phyloP scores from a whole-genome alignment of 1,284 basidiomycete genomes.

The Grifola frondosa region DNA sequence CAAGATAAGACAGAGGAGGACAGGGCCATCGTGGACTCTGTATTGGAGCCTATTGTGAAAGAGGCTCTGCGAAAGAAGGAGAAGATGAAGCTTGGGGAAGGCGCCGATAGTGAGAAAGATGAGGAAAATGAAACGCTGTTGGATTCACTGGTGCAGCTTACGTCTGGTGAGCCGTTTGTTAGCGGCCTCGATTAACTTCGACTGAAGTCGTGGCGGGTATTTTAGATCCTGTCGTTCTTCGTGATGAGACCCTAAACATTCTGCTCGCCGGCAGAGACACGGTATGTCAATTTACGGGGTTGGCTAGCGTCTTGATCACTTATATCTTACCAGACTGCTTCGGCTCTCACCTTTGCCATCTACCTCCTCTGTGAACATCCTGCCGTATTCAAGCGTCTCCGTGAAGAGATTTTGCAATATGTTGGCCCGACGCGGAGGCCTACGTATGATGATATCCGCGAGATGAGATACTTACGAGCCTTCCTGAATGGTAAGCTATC shows the following conservation, averaged over 20 bases:
- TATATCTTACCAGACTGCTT: conserved; percentile 27
- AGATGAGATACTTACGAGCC: conserved; percentile 36
- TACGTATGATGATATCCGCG: conserved; percentile 37
- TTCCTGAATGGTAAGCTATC: conserved; percentile 23
- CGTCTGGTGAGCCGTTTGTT: conserved; percentile 20
- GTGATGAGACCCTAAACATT: conserved; percentile 39
- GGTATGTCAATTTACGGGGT: conserved; percentile 19
- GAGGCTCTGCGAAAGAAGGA: conserved; percentile 33
- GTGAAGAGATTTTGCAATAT: conserved; percentile 38
- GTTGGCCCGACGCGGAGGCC: conserved; percentile 34
- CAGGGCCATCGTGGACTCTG: conserved; percentile 35
- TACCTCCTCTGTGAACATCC: conserved; percentile 44
- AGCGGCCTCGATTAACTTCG: background rate
- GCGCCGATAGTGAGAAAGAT: conserved; percentile 11
- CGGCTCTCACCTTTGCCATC: conserved; percentile 36
- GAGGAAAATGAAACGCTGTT: conserved; percentile 33
- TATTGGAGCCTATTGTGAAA: conserved; percentile 41
- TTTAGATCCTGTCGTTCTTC: conserved; percentile 20
- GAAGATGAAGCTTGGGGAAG: conserved; percentile 11
- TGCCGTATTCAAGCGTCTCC: conserved; percentile 31
- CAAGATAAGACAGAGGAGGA: conserved; percentile 30
- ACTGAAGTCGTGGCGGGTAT: background rate
- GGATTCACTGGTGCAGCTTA: conserved; percentile 35
- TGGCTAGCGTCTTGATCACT: background rate
- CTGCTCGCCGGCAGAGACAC: conserved; percentile 40